These are phyloP conservation scores for Trametes sp. DNA, from an alignment of 1,284 basidiomycete species.

Conservation along the genomic window DNA sequence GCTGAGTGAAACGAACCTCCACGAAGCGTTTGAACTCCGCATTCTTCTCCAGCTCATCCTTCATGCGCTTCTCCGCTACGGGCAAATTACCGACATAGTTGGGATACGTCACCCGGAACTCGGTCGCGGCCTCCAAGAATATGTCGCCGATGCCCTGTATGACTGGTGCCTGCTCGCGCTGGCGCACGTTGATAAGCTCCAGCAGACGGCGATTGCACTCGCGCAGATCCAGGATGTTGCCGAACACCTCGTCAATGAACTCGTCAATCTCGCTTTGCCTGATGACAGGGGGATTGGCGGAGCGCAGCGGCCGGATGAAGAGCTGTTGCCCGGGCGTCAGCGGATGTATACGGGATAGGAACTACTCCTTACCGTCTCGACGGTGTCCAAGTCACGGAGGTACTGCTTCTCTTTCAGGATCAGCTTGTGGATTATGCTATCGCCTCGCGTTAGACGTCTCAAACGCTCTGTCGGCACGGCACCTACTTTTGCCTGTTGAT, in stretches of 20 bases:
- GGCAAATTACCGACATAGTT: conserved; percentile 88
- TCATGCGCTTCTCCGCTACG: conserved; percentile 85
- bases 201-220: conserved; percentile 84
- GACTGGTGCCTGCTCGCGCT: conserved; percentile 87
- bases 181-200: conserved; percentile 86
- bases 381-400: conserved; percentile 85
- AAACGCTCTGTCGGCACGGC: not conserved
- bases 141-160: conserved; percentile 91
- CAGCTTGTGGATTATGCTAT: conserved; percentile 90
- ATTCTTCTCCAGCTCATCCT: conserved; percentile 86
- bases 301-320: conserved; percentile 82
- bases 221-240: conserved; percentile 85
- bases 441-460: not conserved
- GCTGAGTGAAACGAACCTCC: conserved; percentile 62
- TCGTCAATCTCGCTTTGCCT: conserved; percentile 69
- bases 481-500: conserved; percentile 84
- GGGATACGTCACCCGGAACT: conserved; percentile 89
- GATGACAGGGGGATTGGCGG: conserved; percentile 79
- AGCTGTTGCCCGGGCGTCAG: conserved; percentile 47
- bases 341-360: not conserved
- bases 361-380: conserved; percentile 67
- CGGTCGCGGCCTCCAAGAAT: conserved; percentile 86
- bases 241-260: conserved; percentile 89
- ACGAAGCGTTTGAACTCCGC: conserved; percentile 85
- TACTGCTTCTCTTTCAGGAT: conserved; percentile 93